Conservation (phyloP, 2,329 filamentous ascomycete species). For the Phialemoniopsis sp. region DNA sequence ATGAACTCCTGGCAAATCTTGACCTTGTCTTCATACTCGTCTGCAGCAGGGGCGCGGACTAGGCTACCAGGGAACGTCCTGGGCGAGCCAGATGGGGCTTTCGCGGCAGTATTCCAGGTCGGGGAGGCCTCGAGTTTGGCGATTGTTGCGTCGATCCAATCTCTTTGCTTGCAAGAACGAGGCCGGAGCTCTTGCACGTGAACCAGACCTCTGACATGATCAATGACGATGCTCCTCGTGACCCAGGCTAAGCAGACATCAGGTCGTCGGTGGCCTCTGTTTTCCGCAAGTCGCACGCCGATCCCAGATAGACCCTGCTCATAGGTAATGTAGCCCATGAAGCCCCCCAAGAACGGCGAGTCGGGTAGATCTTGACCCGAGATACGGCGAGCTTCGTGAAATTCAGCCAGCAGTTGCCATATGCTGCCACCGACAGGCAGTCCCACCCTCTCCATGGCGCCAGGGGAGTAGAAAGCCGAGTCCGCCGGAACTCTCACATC, state of each 20-base stretch:
- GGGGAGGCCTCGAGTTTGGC: constrained; percentile 20
- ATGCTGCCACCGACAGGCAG: constrained; percentile 20
- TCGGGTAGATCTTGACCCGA: constrained; percentile 12
- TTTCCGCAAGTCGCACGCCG: constrained; percentile 30
- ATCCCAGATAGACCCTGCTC: constrained; percentile 71
- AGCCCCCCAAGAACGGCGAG: constrained; percentile 72
- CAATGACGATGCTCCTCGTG: constrained; percentile 71
- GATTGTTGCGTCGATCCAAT: constrained; percentile 40
- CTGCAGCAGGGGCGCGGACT: constrained; percentile 34
- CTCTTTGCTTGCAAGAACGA: constrained; percentile 17
- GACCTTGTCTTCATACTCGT: constrained; percentile 64
- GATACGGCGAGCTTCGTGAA: constrained; percentile 21
- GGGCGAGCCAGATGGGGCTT: neutral
- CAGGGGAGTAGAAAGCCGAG: no score
- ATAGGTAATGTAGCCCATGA: constrained; percentile 82
- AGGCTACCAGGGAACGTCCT: constrained; percentile 10
- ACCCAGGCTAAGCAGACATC: constrained; percentile 77
- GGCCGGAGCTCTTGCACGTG: constrained; percentile 64
- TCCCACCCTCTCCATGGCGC: no score
- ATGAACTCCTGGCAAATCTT: constrained; percentile 66
- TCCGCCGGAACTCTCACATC: constrained; percentile 18
- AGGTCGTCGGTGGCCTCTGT: constrained; percentile 41
- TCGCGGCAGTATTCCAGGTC: constrained; percentile 15
- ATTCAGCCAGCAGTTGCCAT: constrained; percentile 48
- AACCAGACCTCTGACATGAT: constrained; percentile 58